Base-by-base conservation (phyloP, 345 rosid genomes). In the Isatis tinctoria region DNA sequence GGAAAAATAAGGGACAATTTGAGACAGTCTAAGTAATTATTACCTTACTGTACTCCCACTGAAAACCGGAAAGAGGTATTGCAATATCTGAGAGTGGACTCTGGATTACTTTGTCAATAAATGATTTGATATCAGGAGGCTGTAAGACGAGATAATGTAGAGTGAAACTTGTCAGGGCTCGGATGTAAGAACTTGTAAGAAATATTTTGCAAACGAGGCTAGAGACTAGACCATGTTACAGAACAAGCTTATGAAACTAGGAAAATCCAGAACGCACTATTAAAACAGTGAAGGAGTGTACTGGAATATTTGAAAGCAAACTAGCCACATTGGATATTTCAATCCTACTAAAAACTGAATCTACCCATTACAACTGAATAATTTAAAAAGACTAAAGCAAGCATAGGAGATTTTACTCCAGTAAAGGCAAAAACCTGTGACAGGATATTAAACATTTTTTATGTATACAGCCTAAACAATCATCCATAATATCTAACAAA, bases 21-120 rank as follows among this genome's bases (percentile, higher is more conserved):
- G 63, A 37, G 18, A 77, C 2, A 64, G 18, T 24, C 36, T 10
- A 17, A 51, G 2, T 53, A 8, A 13, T 13, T 22, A 48, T 79
- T 73, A 94, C 98, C 97, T 94, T 94, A 67, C 72, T 86, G 80
- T 84, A 91, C 81, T 88, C 93, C 98, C 98, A 94, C 14, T 70
- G 89, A 78, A 91, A 94, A 73, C 97, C 96, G 36, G 97, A 94
- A 60, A 94, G 97, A 66, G 97, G 98, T 82, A 94, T 88, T 24
- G 93, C 98, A 79, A 94, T 90, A 78, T 94, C 98, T 74, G 89
- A 97, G 51, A 94, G 79, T 28, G 98, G 98, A 85, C 97, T 86
- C 83, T 91, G 95, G 58, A 94, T 91, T 62, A 94, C 98, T 82
- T 94, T 94, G 77, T 91, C 98, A 51, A 91, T 88, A 78, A 90